Evolutionary conservation across 305 asterid genomes (phyloP), one percentile per base, ranked within the genome.

Genomic region (Solanum hybrid): DNA sequence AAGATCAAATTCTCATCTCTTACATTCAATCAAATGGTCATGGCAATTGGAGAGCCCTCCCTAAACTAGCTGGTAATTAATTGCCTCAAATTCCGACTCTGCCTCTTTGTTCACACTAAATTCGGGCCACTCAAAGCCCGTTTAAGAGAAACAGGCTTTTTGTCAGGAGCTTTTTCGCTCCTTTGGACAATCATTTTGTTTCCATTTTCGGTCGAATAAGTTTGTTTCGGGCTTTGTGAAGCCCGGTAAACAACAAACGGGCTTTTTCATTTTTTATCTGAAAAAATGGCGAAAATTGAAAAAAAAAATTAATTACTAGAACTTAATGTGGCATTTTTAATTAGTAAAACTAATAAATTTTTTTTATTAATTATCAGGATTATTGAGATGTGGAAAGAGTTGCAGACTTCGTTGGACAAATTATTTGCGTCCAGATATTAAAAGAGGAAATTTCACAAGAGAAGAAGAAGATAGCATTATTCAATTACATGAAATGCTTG

Each of bases 41-140:
- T 93, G 96, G 94, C 35, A 97, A 97, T 26, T 97, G 99, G 99
- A 90, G 98, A 38, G 98, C 98, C 4, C 98, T 97, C 38, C 99
- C 99, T 29, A 96, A 95, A 92, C 93, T 89, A 92, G 98, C 99
- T n/a, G 98, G 99, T 97, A 90, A 85, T 29, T 90, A 71, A 2
- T 15, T 0, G 6, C 2, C 7, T 69, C 72, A 35, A 31, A 69
- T 87, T 42, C 9, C 3, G 19, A 3, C 24, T 64, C 3, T 3
- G 0, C 5, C 24, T 34, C 45, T 10, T 0, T 17, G 0, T 31
- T 31, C 0, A 24, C 27, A 10, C 29, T 0, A 1, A 10, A 10
- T 38, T 79, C 7, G 13, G 35, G 13, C 35, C 1, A 0, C 17
- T 10, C 1, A 77, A 77, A 77, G 51, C 51, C 85, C 56, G 31